These are phyloP conservation scores for Pisolithus thermaeus DNA, from an alignment of 1,284 basidiomycete genomes.

Conservation along the genomic window DNA sequence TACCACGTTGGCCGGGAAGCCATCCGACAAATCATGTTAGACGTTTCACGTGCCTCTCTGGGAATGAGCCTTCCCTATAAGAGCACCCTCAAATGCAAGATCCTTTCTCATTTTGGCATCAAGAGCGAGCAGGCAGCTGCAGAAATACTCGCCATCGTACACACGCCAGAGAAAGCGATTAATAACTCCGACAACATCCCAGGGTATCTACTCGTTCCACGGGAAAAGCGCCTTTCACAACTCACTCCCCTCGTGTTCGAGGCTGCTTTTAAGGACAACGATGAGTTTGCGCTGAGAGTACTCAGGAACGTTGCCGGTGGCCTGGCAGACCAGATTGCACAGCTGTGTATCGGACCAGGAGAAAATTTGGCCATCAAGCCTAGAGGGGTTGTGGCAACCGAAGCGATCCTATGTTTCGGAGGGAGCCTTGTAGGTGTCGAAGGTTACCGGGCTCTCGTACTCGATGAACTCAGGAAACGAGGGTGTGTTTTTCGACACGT, in stretches of 20 bases:
- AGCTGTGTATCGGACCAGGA: constrained; percentile 41
- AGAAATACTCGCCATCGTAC: constrained; percentile 57
- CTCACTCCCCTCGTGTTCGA: constrained; percentile 69
- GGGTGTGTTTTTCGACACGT: constrained; percentile 61
- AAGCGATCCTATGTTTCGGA: constrained; percentile 64
- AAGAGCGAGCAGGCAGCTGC: constrained; percentile 45
- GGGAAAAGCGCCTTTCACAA: constrained; percentile 69
- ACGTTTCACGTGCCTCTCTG: constrained; percentile 51
- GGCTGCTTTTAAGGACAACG: constrained; percentile 59
- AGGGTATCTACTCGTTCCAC: constrained; percentile 35
- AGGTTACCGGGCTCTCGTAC: constrained; percentile 52
- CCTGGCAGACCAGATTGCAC: constrained; percentile 57
- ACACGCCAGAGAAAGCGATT: constrained; percentile 45
- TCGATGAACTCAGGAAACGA: constrained; percentile 48
- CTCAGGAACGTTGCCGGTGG: constrained; percentile 43
- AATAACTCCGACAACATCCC: constrained; percentile 16
- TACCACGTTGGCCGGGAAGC: constrained; percentile 71
- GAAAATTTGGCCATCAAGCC: constrained; percentile 25
- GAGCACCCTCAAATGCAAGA: constrained; percentile 35
- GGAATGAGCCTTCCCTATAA: constrained; percentile 25
- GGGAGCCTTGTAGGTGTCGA: constrained; percentile 64
- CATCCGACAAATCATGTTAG: constrained; percentile 55
- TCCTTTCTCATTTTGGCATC: constrained; percentile 54
- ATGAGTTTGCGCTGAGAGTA: constrained; percentile 56
- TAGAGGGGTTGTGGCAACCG: constrained; percentile 43